A percentile compares a stretch with the other conserved stretches of the same genome.
phyloP scores from a whole-genome alignment of 2,329 filamentous ascomycete species.

The Colletotrichum limetticola region DNA sequence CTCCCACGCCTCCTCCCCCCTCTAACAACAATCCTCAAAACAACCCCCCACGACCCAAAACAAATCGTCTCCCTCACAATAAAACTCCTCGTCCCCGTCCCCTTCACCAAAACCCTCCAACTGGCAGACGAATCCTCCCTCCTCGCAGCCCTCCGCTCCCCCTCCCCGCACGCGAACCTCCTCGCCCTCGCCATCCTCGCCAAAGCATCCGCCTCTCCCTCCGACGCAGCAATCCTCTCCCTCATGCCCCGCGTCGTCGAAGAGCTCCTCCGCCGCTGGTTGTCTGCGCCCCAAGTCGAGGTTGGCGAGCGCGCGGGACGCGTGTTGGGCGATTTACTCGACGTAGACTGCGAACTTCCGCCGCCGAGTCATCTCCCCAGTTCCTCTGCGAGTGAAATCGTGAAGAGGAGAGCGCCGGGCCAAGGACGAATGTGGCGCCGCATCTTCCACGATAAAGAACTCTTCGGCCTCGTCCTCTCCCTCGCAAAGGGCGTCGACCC shows the following conservation, averaged over 20 bases:
- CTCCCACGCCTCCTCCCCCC: conserved; percentile 1
- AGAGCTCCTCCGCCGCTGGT: conserved; percentile 62
- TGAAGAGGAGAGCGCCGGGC: conserved; percentile 54
- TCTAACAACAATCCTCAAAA: conserved; percentile 59
- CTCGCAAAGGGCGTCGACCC: conserved; percentile 45
- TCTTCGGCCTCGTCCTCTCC: conserved; percentile 58
- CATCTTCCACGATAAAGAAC: conserved; percentile 57
- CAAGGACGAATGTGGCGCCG: conserved; percentile 64
- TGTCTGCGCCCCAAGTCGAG: conserved; percentile 62
- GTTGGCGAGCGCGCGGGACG: conserved; percentile 64
- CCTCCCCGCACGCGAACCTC: conserved; percentile 65
- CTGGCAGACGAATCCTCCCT: conserved; percentile 63
- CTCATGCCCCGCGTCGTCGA: conserved; percentile 60
- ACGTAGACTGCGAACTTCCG: conserved; percentile 61
- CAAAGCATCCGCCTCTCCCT: conserved; percentile 61
- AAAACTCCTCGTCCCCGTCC: conserved; percentile 65
- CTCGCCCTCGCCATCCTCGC: conserved; percentile 67
- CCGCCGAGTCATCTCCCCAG: conserved; percentile 15
- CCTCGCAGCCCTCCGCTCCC: conserved; percentile 62
- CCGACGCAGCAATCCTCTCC: conserved; percentile 62
- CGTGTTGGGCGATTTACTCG: conserved; percentile 64
- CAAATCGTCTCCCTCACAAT: conserved; percentile 63
- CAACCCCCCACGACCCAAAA: conserved; percentile 61
- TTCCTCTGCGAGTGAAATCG: conserved; percentile 47
- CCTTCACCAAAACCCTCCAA: conserved; percentile 61